Evolutionary conservation across 257 asterid genomes (phyloP).

Genomic region (Gardenia jasminoides): DNA sequence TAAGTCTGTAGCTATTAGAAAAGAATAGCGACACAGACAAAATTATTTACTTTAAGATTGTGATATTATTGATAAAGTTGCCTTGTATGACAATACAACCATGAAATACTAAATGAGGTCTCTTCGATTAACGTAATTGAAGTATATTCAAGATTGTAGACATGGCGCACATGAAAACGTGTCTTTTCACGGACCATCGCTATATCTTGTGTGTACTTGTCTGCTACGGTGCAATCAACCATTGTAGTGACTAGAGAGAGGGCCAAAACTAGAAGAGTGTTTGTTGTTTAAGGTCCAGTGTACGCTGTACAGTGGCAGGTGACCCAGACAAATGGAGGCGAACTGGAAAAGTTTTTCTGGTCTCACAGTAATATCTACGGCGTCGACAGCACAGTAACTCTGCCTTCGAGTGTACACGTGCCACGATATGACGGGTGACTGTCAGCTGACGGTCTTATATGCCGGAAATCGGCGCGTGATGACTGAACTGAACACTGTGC

Average conservation of each 20-base stretch:
- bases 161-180: not conserved
- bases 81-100: too few species aligned
- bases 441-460: not conserved
- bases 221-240: not conserved
- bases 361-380: not conserved
- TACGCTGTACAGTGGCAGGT: not conserved
- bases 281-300: not conserved
- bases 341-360: not conserved
- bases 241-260: too few species aligned
- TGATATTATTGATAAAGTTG: too few species aligned
- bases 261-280: too few species aligned
- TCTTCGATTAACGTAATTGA: too few species aligned
- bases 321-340: conserved; percentile 1
- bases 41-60: too few species aligned
- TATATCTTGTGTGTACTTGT: not conserved
- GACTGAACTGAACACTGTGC: conserved; percentile 3
- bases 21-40: too few species aligned
- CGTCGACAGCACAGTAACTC: conserved; percentile 10
- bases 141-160: too few species aligned
- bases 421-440: conserved; percentile 5
- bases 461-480: conserved; percentile 10
- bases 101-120: not conserved
- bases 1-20: too few species aligned
- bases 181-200: not conserved
- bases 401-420: not conserved